Conservation (phyloP, 768 basidiomycete species). For the Amanita jacksonii region DNA sequence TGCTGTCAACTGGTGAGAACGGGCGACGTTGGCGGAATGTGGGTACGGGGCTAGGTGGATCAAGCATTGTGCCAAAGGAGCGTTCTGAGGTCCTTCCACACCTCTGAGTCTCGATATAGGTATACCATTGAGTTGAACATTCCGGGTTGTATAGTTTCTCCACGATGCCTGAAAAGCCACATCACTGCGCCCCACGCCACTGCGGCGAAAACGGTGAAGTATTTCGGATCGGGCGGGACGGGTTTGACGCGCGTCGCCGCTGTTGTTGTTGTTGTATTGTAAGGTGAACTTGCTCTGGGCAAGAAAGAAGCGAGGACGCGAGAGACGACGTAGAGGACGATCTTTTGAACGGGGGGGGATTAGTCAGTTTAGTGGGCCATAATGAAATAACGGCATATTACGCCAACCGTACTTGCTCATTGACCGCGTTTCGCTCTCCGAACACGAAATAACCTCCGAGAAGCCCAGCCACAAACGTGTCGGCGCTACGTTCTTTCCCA, state of each 20-base stretch:
- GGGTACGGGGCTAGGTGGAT: conserved; percentile 9
- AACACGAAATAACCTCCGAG: conserved; percentile 88
- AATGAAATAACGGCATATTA: background rate
- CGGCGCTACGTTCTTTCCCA: conserved; percentile 71
- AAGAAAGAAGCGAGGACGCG: conserved; percentile 89
- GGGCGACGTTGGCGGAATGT: background rate
- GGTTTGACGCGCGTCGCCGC: conserved; percentile 45
- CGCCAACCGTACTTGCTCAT: conserved; percentile 67
- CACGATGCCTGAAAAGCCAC: conserved; percentile 85
- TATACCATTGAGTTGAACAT: conserved; percentile 97
- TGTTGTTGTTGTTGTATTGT: conserved; percentile 34
- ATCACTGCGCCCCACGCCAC: conserved; percentile 93
- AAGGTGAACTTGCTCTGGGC: conserved; percentile 58
- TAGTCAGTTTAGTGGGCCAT: no score
- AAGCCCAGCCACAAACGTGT: conserved; percentile 89
- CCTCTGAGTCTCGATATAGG: conserved; percentile 88
- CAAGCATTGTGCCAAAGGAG: conserved; percentile 88
- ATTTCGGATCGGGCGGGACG: conserved; percentile 72
- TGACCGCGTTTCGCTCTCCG: conserved; percentile 77
- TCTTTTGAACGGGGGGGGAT: conserved; percentile 37
- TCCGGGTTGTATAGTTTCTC: conserved; percentile 90
- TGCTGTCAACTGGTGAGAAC: background rate
- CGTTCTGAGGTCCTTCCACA: conserved; percentile 74
- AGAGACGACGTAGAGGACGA: conserved; percentile 93
- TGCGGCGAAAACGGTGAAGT: conserved; percentile 84